Evolutionary conservation across 192 early-diverging fungal species (phyloP), one percentile per base, ranked within the genome.

Genomic region (Phycomyces blakesleeanus): DNA sequence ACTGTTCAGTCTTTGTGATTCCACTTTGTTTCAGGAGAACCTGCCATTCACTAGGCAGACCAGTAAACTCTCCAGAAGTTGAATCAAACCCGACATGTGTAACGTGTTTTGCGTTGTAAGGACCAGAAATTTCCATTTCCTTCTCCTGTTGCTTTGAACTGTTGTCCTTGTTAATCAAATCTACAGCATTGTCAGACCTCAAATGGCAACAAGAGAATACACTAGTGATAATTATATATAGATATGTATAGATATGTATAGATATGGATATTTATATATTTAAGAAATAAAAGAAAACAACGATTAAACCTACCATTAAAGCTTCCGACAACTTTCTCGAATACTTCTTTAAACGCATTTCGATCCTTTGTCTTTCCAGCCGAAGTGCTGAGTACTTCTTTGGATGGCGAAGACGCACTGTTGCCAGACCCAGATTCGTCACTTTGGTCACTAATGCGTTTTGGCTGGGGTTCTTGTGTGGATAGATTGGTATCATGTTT

Each of bases 21-120:
- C 96, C 96, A 51, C 94, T 89, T 60, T 96, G 90, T 68, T 91
- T 86, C 29, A 98, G 81, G 75, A 98, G 78, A 27, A 87, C 80
- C 34, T 92, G 88, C 95, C 96, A 98, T 76, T 95, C 91, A 68
- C 88, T 84, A 22, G 96, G 96, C 49, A 98, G 73, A 42, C 96
- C 96, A 38, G 90, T 92, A 62, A 93, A 93, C 81, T 98, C 94
- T 41, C 94, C 95, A 39, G 93, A 96, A 56, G 93, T 93, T 62
- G 90, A 88, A 73, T 98, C 95, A 73, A 93, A 98, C 7, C 97
- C 97, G 51, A 98, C 97, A 73, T 98, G 97, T 21, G 95, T 97
- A 47, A 98, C 81, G 78, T 98, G 97, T 41, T 96, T 89, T 16
- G 97, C 90, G 70, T 97, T 97, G 77, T 93, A 98, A 3, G 97